phyloP scores from a whole-genome alignment of 805 yeast species.

The Saturnispora bothae region DNA sequence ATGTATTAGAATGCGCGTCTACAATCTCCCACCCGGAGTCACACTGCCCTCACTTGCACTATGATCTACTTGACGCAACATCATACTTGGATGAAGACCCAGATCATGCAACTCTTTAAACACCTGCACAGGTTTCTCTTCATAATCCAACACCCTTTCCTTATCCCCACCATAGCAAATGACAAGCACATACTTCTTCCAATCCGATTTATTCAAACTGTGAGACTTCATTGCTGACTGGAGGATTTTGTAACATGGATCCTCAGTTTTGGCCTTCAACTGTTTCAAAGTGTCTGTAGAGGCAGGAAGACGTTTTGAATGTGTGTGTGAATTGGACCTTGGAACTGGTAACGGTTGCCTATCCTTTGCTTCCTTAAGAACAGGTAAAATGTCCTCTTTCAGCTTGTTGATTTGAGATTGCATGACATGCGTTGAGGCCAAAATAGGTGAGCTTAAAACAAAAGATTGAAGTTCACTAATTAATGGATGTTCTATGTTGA shows the following conservation, averaged over 20 bases:
- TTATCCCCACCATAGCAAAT: conserved; percentile 89
- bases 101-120: conserved; percentile 77
- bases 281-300: conserved; percentile 64
- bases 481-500: conserved; percentile 17
- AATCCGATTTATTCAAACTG: conserved; percentile 63
- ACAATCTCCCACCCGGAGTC: conserved; percentile 36
- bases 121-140: conserved; percentile 80
- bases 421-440: too few relatives aligned
- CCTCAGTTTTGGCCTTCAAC: conserved; percentile 77
- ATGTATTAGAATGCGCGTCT: conserved; percentile 1
- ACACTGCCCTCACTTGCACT: conserved; percentile 15
- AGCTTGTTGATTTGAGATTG: conserved; percentile 45
- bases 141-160: conserved; percentile 70
- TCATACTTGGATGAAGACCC: conserved; percentile 83
- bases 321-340: conserved; percentile 11
- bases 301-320: background rate
- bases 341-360: conserved; percentile 62
- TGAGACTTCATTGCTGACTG: conserved; percentile 86
- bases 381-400: conserved; percentile 55
- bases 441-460: too few relatives aligned
- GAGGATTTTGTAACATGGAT: conserved; percentile 78
- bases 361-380: conserved; percentile 52
- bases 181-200: conserved; percentile 82
- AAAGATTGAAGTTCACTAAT: conserved; percentile 19
- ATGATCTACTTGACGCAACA: conserved; percentile 73